Evolutionary conservation across 371 early-diverging fungal species (phyloP).

Genomic region (Nematocida minor): DNA sequence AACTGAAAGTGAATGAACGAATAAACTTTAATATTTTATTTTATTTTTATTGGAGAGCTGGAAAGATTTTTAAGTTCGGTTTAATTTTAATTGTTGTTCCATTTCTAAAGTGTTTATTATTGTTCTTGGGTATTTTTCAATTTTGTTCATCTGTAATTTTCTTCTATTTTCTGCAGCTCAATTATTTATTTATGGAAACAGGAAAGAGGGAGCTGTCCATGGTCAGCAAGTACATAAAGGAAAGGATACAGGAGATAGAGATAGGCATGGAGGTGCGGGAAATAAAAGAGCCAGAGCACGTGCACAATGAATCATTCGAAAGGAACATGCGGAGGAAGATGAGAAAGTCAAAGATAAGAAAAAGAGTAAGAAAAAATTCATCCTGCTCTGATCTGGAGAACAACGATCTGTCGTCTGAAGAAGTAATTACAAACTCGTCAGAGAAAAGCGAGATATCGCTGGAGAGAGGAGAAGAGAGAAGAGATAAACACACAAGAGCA

Average conservation of each 20-base stretch:
- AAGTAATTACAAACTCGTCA: too few species aligned
- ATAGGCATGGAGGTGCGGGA: slow-evolving; percentile 26
- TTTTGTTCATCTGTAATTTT: too few species aligned
- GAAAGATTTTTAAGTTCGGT: too few species aligned
- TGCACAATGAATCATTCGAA: slow-evolving; percentile 1
- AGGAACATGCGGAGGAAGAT: slow-evolving; percentile 12
- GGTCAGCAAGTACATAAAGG: slow-evolving; percentile 19
- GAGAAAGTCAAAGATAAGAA: neutral
- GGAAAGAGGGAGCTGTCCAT: neutral
- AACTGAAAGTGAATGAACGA: neutral
- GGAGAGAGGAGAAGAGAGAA: too few species aligned
- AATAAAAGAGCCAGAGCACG: neutral
- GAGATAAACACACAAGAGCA: too few species aligned
- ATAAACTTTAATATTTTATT: neutral
- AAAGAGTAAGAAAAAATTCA: neutral
- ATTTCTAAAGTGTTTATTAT: too few species aligned
- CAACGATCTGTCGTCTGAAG: neutral
- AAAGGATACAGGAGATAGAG: slow-evolving; percentile 32
- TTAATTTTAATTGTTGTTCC: too few species aligned
- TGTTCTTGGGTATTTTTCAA: neutral
- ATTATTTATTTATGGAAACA: too few species aligned
- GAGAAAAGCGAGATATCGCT: too few species aligned
- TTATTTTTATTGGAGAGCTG: slow-evolving; percentile 6
- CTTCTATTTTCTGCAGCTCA: too few species aligned
- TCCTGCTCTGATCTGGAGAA: neutral